These are phyloP conservation scores for Stephanodiscus minutulus DNA, from an alignment of 108 stramenopile species.

Conservation along the genomic window DNA sequence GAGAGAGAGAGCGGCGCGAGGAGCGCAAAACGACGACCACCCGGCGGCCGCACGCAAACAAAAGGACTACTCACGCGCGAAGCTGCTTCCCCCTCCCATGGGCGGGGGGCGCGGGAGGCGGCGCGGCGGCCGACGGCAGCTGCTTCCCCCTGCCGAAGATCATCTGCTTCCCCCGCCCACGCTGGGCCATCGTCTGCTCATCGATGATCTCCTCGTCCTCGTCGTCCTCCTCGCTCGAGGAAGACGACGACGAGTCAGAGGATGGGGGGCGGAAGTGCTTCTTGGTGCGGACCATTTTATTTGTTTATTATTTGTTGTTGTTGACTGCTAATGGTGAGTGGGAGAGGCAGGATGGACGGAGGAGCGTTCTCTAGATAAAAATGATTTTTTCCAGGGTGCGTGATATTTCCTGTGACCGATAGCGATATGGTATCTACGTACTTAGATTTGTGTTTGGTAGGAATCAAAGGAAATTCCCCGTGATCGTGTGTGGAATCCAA, in stretches of 20 bases:
- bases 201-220: conserved; percentile 29
- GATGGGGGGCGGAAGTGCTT: conserved; percentile 55
- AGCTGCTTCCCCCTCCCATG: conserved; percentile 68
- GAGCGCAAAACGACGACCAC: not conserved
- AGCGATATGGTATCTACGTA: too few species aligned
- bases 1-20: too few species aligned
- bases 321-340: too few species aligned
- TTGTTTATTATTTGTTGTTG: too few species aligned
- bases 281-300: conserved; percentile 45
- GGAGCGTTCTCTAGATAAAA: too few species aligned
- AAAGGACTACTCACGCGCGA: conserved; percentile 50
- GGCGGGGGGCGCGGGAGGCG: not conserved
- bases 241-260: conserved; percentile 29
- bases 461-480: too few species aligned
- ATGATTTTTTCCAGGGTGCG: too few species aligned
- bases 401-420: too few species aligned
- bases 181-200: conserved; percentile 5
- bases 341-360: too few species aligned
- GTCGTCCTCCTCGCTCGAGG: conserved; percentile 15
- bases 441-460: too few species aligned
- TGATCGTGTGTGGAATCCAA: too few species aligned
- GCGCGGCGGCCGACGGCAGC: conserved; percentile 28
- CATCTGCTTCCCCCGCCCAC: conserved; percentile 45
- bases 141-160: conserved; percentile 46
- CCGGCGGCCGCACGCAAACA: not conserved